A percentile compares a stretch with the other conserved stretches of the same genome.
Conservation (phyloP, 495 filamentous ascomycete genomes). For the Penicillium arizonense region DNA sequence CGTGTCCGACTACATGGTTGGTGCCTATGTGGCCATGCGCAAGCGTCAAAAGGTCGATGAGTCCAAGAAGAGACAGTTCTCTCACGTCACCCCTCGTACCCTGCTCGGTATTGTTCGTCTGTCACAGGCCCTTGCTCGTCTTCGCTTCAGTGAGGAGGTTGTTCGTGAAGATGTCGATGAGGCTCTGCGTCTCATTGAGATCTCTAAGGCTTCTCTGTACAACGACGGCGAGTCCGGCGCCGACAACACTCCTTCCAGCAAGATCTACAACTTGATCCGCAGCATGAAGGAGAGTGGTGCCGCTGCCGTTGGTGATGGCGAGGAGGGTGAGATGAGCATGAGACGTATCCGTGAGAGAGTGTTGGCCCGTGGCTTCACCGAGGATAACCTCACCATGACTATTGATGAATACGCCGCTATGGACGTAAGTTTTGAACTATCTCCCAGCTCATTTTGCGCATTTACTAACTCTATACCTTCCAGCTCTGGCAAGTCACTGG, state of each 20-base stretch:
- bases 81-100: constrained; percentile 89
- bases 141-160: constrained; percentile 80
- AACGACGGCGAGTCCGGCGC: constrained; percentile 57
- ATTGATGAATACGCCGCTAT: constrained; percentile 86
- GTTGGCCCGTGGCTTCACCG: constrained; percentile 93
- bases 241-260: constrained; percentile 78
- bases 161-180: constrained; percentile 94
- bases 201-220: constrained; percentile 83
- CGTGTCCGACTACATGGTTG: constrained; percentile 93
- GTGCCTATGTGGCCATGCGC: constrained; percentile 90
- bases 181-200: constrained; percentile 84
- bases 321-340: constrained; percentile 78
- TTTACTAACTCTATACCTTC: constrained; percentile 19
- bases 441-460: not conserved
- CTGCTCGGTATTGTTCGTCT: constrained; percentile 89
- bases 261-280: constrained; percentile 91
- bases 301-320: constrained; percentile 68
- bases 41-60: constrained; percentile 87
- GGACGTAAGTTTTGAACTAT: constrained; percentile 65
- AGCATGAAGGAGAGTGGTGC: constrained; percentile 79
- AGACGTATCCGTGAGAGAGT: constrained; percentile 84
- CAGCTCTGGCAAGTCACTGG: constrained; percentile 95
- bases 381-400: constrained; percentile 81
- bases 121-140: constrained; percentile 90
- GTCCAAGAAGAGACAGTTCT: constrained; percentile 82